Conservation (phyloP, 768 basidiomycete species). For the Termitomyces titanicus region DNA sequence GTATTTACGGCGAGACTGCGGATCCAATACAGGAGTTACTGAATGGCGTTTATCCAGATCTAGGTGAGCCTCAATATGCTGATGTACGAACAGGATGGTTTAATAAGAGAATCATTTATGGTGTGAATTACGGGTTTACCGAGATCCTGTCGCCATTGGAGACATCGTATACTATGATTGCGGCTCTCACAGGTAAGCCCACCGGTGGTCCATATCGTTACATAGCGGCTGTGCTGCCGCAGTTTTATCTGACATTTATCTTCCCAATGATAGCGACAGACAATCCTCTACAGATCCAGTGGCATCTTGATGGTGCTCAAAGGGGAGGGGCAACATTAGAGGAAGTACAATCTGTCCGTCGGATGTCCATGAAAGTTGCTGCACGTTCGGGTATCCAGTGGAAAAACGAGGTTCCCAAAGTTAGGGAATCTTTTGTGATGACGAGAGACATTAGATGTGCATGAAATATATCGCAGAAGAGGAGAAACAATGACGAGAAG, state of each 20-base stretch:
- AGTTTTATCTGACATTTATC: neutral
- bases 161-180: conserved; percentile 55
- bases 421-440: conserved; percentile 20
- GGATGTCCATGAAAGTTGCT: conserved; percentile 51
- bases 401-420: conserved; percentile 50
- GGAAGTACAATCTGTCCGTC: conserved; percentile 50
- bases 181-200: conserved; percentile 45
- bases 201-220: too few relatives aligned
- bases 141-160: conserved; percentile 46
- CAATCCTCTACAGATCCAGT: conserved; percentile 56
- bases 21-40: conserved; percentile 42
- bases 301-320: conserved; percentile 59
- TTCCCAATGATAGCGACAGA: conserved; percentile 35
- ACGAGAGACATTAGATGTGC: too few relatives aligned
- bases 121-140: conserved; percentile 47
- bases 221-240: too few relatives aligned
- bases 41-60: conserved; percentile 52
- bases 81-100: conserved; percentile 42
- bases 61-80: conserved; percentile 39
- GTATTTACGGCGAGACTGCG: conserved; percentile 63
- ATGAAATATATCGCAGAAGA: too few relatives aligned
- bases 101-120: conserved; percentile 51
- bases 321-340: conserved; percentile 51
- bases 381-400: conserved; percentile 46
- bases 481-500: too few relatives aligned